Evolutionary conservation across 1,284 basidiomycete genomes (phyloP), one percentile per base, ranked within the genome.

Genomic region (Sanguinoderma infundibulare): DNA sequence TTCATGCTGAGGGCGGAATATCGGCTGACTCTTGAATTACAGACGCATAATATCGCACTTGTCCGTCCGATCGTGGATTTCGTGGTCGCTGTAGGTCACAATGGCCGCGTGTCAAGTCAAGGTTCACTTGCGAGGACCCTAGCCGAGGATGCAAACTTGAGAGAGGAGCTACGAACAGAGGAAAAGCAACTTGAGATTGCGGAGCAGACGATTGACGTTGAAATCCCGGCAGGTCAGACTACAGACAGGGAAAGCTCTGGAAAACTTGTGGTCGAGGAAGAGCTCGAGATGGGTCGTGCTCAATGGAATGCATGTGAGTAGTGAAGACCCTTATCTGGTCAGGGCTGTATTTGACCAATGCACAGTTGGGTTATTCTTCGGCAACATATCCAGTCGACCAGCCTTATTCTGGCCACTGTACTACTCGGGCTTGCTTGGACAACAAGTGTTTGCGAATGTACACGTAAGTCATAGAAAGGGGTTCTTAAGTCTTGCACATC

Each of bases 1-100:
- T n/a, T n/a, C 78, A 1, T 6, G 42, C 38, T 12, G n/a, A 9
- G 30, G 28, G 7, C 51, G 38, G 7, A 10, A 2, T 34, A 24
- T 10, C 10, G 28, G 26, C 26, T 36, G 6, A 55, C 6, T 1
- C 32, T 2, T 15, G 24, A 39, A 57, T 8, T n/a, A 42, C 51
- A 87, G 85, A 92, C 90, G 0, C 91, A 93, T 73, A 91, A 93
- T 67, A 80, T 91, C 28, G 83, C 84, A 3, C 81, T 92, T 71
- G 80, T 81, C n/a, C 80, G 81, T 22, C 84, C 87, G 2, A 77
- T 91, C 30, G 87, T 90, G 9, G 80, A 85, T 47, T 89, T 83
- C 71, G 81, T 89, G 14, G 82, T 92, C 28, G 82, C 83, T 5
- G 71, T 94, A 30, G 75, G 78, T 9, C 69, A 77, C 14, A 83